Base-by-base conservation (phyloP, 345 rosid species). In the Ceriops zippeliana region DNA sequence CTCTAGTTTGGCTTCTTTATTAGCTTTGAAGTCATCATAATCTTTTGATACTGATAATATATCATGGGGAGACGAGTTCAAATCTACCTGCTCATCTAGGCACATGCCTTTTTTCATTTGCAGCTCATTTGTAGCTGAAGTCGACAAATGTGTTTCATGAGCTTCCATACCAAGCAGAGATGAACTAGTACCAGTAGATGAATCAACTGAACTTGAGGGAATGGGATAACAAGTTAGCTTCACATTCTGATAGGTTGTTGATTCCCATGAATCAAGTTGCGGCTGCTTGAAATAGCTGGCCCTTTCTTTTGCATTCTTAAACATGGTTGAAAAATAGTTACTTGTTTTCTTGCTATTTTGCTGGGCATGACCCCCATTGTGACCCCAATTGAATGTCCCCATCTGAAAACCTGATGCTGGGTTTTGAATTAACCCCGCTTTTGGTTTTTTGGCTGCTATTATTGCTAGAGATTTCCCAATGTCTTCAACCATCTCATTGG, bases 401-500 rank as follows among this genome's bases (percentile, higher is more conserved):
- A 65, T 65, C 68, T 72, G 81, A 64, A 83, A 78, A 61, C 80
- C 70, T 3, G 85, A 67, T 26, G 67, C 32, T 47, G 73, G 58
- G 71, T 64, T 83, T 59, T 66, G 77, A 17, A 86, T 84, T 22
- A 84, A 71, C 66, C 96, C 96, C 73, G 78, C 87, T 76, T 63
- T 90, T 4, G 87, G 88, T 80, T 89, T 86, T 78, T 82, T 86
- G 0, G 80, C 68, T 16, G 98, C 87, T 80, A 95, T 75, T 24
- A 78, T 47, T 37, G 74, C 80, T 16, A 96, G 78, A 53, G 98
- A 92, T 58, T 61, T 81, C 70, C 76, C 79, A 49, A 92, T 87
- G 76, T 89, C 97, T 72, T 78, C 81, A 30, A 89, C 82, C 99
- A 96, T 96, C 74, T 87, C 99, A 74, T 92, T 91, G 1, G 84